phyloP scores from a whole-genome alignment of 2,329 filamentous ascomycete species.

The Ophiosphaerella korrae region DNA sequence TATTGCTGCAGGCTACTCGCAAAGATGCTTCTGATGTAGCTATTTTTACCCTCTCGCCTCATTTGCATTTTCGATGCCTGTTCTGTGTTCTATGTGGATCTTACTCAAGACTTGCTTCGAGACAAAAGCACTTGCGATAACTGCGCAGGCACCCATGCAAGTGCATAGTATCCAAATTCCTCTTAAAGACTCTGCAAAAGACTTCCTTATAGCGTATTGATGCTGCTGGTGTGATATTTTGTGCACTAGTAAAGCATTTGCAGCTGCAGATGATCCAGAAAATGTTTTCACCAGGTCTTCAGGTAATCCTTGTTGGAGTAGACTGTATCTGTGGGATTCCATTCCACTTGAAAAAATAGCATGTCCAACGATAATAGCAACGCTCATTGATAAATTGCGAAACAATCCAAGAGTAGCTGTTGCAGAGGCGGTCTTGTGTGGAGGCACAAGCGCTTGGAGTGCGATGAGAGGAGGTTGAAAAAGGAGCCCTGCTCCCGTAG shows the following conservation, averaged over 20 bases:
- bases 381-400: conserved; percentile 44
- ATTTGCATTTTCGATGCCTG: conserved; percentile 40
- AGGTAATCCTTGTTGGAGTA: conserved; percentile 53
- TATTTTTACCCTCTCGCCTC: no score
- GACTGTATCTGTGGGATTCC: conserved; percentile 58
- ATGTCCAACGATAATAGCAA: conserved; percentile 52
- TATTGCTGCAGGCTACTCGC: no score
- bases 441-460: conserved; percentile 54
- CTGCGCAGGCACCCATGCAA: conserved; percentile 36
- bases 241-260: conserved; percentile 60
- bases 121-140: conserved; percentile 39
- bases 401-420: conserved; percentile 54
- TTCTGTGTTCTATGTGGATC: conserved; percentile 49
- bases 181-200: conserved; percentile 45
- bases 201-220: conserved; percentile 39
- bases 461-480: conserved; percentile 59
- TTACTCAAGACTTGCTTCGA: conserved; percentile 38
- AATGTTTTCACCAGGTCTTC: conserved; percentile 54
- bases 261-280: conserved; percentile 60
- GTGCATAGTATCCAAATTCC: conserved; percentile 51
- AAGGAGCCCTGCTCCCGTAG: conserved; percentile 53
- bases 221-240: conserved; percentile 51
- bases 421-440: conserved; percentile 53
- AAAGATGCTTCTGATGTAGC: no score
- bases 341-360: conserved; percentile 60